phyloP scores from a whole-genome alignment of 2,329 filamentous ascomycete species.

The Fonsecaea multimorphosa region DNA sequence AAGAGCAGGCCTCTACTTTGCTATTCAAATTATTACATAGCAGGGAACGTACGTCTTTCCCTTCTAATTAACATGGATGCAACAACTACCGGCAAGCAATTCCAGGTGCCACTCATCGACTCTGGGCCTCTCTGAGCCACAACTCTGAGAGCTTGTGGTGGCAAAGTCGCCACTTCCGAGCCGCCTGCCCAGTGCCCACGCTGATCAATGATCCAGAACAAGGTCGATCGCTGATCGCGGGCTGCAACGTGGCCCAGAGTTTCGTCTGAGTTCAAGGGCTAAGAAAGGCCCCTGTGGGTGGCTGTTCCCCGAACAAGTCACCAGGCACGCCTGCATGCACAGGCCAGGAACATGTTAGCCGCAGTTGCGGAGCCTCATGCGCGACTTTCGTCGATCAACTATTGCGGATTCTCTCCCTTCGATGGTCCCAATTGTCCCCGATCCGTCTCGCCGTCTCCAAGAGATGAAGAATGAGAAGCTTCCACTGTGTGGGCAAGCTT shows the following conservation, averaged over 20 bases:
- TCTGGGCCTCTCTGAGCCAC: background rate
- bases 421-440: background rate
- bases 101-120: background rate
- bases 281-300: too few species aligned
- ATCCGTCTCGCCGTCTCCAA: background rate
- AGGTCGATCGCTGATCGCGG: background rate
- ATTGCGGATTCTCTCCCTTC: background rate
- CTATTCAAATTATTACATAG: background rate
- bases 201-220: background rate
- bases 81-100: background rate
- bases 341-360: background rate
- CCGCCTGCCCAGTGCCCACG: background rate
- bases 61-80: background rate
- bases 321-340: background rate
- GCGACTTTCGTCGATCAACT: background rate
- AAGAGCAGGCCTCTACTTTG: background rate
- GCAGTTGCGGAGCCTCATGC: background rate
- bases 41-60: background rate
- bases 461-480: background rate
- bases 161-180: conserved; percentile 1
- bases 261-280: background rate
- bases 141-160: background rate
- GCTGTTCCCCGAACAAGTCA: background rate
- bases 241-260: background rate
- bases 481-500: background rate